phyloP scores from a whole-genome alignment of 345 rosid species.

The Adansonia digitata region DNA sequence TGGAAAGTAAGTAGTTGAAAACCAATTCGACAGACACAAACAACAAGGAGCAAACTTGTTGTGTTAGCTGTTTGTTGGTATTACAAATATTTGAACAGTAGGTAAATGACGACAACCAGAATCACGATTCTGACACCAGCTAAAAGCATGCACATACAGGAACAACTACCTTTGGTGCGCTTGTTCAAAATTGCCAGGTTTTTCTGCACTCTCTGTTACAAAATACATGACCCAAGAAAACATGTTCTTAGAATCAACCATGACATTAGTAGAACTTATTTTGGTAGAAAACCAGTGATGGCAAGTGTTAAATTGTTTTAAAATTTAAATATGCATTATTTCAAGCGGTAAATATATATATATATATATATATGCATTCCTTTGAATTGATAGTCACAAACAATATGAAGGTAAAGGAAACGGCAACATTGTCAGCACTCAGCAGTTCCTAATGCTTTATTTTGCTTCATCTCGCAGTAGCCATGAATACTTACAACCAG shows the following conservation, averaged over 20 bases:
- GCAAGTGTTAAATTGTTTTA: background rate
- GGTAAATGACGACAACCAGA: conserved; percentile 59
- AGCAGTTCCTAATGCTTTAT: background rate
- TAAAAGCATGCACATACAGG: conserved; percentile 81
- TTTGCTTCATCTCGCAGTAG: background rate
- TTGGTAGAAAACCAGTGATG: background rate
- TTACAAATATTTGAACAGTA: conserved; percentile 74
- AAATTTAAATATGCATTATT: background rate
- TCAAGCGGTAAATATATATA: background rate
- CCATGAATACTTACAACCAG: background rate
- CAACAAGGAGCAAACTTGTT: background rate
- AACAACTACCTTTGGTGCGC: conserved; percentile 82
- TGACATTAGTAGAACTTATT: background rate
- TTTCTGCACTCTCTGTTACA: conserved; percentile 81
- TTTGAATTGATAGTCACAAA: background rate
- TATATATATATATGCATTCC: too few relatives aligned
- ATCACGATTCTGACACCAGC: conserved; percentile 68
- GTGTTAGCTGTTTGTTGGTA: background rate
- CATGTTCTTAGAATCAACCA: background rate
- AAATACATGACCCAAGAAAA: conserved; percentile 2
- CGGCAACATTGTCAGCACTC: background rate
- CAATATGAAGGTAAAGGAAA: background rate
- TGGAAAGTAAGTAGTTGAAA: background rate
- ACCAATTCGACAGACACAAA: background rate
- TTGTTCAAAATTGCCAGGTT: conserved; percentile 81